Evolutionary conservation across 176 grass and related monocot genomes (phyloP).

Genomic region (Urochloa ruziziensis): DNA sequence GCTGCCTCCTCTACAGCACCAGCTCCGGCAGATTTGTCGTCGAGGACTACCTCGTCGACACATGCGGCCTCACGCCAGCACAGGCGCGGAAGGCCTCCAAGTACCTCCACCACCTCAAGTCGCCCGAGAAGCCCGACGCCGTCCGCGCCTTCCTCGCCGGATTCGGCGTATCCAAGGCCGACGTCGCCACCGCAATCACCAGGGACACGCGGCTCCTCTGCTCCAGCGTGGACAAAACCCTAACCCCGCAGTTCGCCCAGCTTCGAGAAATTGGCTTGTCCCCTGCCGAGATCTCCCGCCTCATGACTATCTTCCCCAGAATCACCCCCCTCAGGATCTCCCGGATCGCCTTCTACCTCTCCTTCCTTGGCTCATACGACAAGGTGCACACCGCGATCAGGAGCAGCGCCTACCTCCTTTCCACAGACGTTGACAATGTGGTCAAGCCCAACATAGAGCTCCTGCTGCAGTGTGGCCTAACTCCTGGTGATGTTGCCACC

Average conservation of each 20-base stretch:
- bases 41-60: slow-evolving; percentile 30
- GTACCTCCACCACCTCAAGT: not conserved
- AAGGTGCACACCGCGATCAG: not conserved
- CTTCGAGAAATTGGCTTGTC: not conserved
- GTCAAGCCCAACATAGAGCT: not conserved
- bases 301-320: not conserved
- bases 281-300: not conserved
- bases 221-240: slow-evolving; percentile 3
- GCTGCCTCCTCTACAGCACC: not conserved
- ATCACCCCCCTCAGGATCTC: rapidly evolving
- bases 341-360: not conserved
- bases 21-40: not conserved
- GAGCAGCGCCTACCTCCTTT: not conserved
- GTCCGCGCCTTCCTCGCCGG: not conserved
- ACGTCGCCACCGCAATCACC: not conserved
- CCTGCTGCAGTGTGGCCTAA: not conserved
- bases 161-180: not conserved
- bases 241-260: not conserved
- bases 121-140: not conserved
- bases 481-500: not conserved
- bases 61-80: slow-evolving; percentile 12
- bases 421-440: not conserved
- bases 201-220: not conserved
- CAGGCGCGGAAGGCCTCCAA: not conserved
- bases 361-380: not conserved